phyloP scores from a whole-genome alignment of 345 rosid species.

The Gossypium arboreum region DNA sequence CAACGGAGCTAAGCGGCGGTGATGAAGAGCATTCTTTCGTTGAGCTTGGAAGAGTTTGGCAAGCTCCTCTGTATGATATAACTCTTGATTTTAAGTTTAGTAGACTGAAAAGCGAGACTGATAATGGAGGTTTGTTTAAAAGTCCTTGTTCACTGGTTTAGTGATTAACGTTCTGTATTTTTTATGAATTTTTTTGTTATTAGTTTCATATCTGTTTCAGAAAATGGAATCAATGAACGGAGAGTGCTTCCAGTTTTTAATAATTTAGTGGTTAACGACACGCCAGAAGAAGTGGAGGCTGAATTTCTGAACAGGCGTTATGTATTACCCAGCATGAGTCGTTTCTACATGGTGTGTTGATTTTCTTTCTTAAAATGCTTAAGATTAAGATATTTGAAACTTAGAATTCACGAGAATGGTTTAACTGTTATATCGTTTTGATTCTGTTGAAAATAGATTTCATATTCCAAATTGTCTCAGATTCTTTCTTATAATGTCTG shows the following conservation, averaged over 20 bases:
- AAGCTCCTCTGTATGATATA: conserved; percentile 13
- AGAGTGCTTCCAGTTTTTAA: conserved; percentile 50
- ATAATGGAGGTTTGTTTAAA: neutral
- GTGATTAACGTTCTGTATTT: neutral
- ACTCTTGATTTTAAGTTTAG: neutral
- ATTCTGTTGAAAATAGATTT: neutral
- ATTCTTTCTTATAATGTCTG: conserved; percentile 15
- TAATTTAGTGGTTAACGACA: conserved; percentile 53
- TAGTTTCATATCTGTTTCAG: neutral
- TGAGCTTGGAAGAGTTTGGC: conserved; percentile 69
- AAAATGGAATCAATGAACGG: conserved; percentile 24
- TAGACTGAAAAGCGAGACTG: neutral
- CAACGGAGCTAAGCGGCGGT: conserved; percentile 19
- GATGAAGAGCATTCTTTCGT: conserved; percentile 41
- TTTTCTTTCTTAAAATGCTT: neutral
- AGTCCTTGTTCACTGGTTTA: neutral
- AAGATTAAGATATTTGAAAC: neutral
- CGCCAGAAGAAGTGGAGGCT: conserved; percentile 55
- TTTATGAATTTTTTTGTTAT: neutral
- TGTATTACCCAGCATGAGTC: conserved; percentile 57
- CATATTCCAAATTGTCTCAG: neutral
- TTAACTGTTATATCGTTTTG: neutral
- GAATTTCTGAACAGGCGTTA: conserved; percentile 46
- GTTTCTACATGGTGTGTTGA: conserved; percentile 74
- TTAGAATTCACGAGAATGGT: conserved; percentile 1